Conservation (phyloP, 257 asterid species). For the Agastache rugosa region DNA sequence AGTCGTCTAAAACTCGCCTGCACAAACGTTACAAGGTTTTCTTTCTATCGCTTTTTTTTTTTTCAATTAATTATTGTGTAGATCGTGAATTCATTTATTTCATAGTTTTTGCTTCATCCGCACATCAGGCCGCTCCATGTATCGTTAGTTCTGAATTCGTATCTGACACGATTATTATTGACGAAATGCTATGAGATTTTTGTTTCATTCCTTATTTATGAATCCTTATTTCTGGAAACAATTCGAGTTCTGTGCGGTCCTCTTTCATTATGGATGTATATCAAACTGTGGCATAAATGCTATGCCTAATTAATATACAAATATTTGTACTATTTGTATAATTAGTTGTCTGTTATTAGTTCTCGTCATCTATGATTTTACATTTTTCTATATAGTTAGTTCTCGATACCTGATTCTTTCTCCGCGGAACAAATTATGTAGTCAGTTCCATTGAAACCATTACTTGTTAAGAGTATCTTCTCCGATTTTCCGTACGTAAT, state of each 20-base stretch:
- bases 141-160: conserved; percentile 3
- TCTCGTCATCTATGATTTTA: neutral
- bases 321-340: neutral
- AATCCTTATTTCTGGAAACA: neutral
- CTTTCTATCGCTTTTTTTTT: conserved; percentile 12
- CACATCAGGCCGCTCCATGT: neutral
- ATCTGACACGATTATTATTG: conserved; percentile 10
- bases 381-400: neutral
- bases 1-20: conserved; percentile 75
- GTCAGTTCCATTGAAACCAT: conserved; percentile 7
- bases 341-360: neutral
- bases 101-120: neutral
- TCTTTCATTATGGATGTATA: neutral
- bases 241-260: neutral
- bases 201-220: neutral
- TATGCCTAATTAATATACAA: neutral
- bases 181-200: conserved; percentile 11
- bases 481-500: neutral
- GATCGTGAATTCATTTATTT: conserved; percentile 16
- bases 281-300: neutral
- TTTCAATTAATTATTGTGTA: neutral
- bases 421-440: neutral
- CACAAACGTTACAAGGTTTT: conserved; percentile 82
- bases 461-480: neutral
- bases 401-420: conserved; percentile 6